Evolutionary conservation across 129 eudicot species (phyloP).

Genomic region (Flaveria robusta): DNA sequence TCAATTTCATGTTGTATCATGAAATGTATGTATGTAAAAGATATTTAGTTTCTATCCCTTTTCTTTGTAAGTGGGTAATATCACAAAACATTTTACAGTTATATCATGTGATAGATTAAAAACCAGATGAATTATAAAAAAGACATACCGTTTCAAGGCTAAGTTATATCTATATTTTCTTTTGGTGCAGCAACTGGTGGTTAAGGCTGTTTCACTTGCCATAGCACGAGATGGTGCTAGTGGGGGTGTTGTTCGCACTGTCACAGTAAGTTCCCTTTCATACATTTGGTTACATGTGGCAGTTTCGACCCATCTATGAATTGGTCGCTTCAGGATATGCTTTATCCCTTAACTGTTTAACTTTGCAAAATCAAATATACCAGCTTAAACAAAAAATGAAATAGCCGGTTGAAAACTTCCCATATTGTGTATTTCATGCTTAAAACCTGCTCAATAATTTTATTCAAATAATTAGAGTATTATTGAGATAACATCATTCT

Average conservation of each 20-base stretch:
- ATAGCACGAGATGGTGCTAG: slow-evolving; percentile 99
- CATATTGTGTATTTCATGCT: background rate
- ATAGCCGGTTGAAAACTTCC: background rate
- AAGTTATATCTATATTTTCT: background rate
- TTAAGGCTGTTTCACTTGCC: slow-evolving; percentile 95
- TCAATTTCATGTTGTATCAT: background rate
- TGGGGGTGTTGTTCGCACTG: slow-evolving; percentile 96
- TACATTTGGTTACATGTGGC: background rate
- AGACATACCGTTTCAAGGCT: background rate
- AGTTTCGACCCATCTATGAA: background rate
- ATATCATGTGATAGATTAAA: background rate
- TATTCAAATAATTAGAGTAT: background rate
- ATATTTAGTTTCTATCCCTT: background rate
- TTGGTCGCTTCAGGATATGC: background rate
- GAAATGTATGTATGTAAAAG: background rate
- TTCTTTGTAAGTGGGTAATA: too few species aligned
- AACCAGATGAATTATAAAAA: background rate
- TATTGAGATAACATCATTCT: too few species aligned
- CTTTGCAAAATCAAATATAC: background rate
- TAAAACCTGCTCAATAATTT: too few species aligned
- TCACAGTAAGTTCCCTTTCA: slow-evolving; percentile 55
- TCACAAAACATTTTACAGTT: background rate
- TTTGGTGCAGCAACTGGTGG: slow-evolving; percentile 67
- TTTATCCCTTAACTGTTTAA: background rate
- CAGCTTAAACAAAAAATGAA: background rate